phyloP scores from a whole-genome alignment of 345 rosid genomes.

The Hypericum androsaemum region DNA sequence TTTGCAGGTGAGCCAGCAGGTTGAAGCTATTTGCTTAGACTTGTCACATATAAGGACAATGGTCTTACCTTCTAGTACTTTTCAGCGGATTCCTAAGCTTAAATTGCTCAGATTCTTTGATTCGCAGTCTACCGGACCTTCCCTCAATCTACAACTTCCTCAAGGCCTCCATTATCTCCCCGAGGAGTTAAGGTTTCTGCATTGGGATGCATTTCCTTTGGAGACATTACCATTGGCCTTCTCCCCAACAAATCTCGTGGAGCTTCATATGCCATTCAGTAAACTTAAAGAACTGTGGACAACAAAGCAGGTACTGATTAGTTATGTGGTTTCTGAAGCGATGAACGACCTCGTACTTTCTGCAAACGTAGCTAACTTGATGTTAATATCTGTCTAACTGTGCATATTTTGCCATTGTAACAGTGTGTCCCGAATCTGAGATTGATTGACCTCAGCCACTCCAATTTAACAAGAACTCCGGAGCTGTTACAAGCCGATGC shows the following conservation, averaged over 20 bases:
- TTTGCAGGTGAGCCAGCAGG: too few species aligned
- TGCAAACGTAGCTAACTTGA: background rate
- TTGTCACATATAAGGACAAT: too few species aligned
- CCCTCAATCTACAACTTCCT: background rate
- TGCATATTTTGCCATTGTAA: background rate
- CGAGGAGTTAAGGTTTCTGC: background rate
- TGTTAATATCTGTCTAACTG: background rate
- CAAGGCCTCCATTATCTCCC: background rate
- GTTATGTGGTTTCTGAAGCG: too few species aligned
- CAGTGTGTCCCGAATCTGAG: background rate
- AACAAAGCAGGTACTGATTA: background rate
- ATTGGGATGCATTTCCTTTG: conserved; percentile 1
- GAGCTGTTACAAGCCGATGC: background rate
- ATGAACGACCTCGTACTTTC: too few species aligned
- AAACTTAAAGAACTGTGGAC: conserved; percentile 1
- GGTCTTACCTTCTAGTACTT: background rate
- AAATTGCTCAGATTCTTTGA: background rate
- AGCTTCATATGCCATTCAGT: background rate
- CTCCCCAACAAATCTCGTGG: background rate
- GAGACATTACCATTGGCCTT: conserved; percentile 2
- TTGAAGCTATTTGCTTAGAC: too few species aligned
- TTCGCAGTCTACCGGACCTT: background rate
- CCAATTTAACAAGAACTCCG: background rate
- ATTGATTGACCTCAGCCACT: background rate
- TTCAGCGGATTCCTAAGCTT: background rate